Conservation (phyloP, 441 rosid genomes). For the Adansonia madagascariensis region DNA sequence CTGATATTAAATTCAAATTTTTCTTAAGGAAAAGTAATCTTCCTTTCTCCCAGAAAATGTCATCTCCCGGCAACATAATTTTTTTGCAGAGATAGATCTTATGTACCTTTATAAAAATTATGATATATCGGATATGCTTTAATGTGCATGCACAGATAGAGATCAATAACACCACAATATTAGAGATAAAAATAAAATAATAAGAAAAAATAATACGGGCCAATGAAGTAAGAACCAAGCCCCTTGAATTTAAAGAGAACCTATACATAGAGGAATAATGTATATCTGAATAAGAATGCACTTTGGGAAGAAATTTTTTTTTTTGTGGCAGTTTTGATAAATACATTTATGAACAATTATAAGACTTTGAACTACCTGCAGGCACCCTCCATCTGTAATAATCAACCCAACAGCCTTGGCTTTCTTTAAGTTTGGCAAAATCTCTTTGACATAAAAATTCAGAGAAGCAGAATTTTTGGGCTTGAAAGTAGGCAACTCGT, state of each 20-base stretch:
- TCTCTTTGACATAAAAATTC: conserved; percentile 70
- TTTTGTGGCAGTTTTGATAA: not conserved
- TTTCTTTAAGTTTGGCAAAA: conserved; percentile 78
- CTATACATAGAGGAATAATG: too few species aligned
- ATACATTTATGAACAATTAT: conserved; percentile 15
- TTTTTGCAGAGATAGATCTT: not conserved
- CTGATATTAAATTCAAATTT: not conserved
- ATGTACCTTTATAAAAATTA: not conserved
- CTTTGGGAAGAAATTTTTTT: conserved; percentile 11
- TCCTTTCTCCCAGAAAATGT: not conserved
- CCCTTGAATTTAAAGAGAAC: not conserved
- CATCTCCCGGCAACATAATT: not conserved
- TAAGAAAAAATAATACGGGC: not conserved
- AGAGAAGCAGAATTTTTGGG: conserved; percentile 82
- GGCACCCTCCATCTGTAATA: conserved; percentile 82
- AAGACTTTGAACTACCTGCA: conserved; percentile 65
- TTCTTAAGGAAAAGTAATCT: not conserved
- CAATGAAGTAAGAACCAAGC: not conserved
- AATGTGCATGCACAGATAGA: not conserved
- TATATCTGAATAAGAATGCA: not conserved
- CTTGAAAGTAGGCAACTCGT: conserved; percentile 73
- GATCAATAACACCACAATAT: not conserved
- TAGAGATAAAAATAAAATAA: not conserved
- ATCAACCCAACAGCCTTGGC: conserved; percentile 75
- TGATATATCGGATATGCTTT: not conserved